Conservation (phyloP, 768 basidiomycete species). For the Lactifluus echinatus region DNA sequence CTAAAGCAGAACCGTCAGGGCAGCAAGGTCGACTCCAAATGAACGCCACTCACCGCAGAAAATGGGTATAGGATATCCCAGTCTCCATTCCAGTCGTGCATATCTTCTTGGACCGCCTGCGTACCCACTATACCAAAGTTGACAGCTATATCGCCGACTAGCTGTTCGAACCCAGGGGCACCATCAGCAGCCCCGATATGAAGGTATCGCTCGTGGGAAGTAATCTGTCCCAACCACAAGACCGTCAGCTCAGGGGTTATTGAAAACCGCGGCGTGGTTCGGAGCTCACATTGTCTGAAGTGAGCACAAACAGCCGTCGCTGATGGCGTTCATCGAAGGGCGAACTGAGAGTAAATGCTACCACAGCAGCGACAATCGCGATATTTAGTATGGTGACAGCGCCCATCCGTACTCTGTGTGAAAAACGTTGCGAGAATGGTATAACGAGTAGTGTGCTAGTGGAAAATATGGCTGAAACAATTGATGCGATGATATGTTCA, state of each 20-base stretch:
- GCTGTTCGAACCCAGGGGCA: constrained; percentile 59
- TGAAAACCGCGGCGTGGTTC: background rate
- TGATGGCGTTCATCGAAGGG: constrained; percentile 85
- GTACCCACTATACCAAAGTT: constrained; percentile 44
- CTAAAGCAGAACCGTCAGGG: constrained; percentile 29
- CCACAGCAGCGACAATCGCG: constrained; percentile 42
- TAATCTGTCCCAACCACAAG: constrained; percentile 41
- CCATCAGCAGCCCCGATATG: constrained; percentile 80
- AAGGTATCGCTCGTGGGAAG: constrained; percentile 59
- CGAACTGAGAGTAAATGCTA: constrained; percentile 46
- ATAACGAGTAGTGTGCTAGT: constrained; percentile 50
- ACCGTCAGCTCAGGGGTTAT: background rate
- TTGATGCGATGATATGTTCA: constrained; percentile 80
- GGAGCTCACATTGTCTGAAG: constrained; percentile 71
- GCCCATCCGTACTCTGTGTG: constrained; percentile 31
- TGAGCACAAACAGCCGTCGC: constrained; percentile 75
- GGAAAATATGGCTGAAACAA: constrained; percentile 51
- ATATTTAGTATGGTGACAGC: constrained; percentile 39
- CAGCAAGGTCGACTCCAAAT: background rate
- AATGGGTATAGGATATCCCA: constrained; percentile 87
- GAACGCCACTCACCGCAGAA: constrained; percentile 43
- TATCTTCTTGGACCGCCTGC: constrained; percentile 39
- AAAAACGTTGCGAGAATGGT: constrained; percentile 72
- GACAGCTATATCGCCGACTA: constrained; percentile 53
- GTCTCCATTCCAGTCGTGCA: constrained; percentile 74